Conservation (phyloP, 441 rosid species). For the Macaranga tanarius region DNA sequence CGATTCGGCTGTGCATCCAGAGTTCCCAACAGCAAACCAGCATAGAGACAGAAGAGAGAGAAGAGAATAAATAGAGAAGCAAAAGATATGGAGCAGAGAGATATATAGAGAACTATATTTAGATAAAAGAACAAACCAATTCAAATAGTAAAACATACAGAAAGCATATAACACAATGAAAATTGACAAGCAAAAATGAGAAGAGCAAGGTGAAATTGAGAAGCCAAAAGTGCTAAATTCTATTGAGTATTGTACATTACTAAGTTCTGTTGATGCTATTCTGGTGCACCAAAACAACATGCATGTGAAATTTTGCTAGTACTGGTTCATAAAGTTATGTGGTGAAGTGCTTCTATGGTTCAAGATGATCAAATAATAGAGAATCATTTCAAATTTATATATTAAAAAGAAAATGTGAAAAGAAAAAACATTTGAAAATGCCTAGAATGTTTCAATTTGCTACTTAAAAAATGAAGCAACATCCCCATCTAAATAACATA, state of each 20-base stretch:
- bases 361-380: not conserved
- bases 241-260: not conserved
- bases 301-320: constrained; percentile 12
- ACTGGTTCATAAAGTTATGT: not conserved
- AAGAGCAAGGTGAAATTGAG: constrained; percentile 8
- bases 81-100: constrained; percentile 43
- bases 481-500: not conserved
- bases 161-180: constrained; percentile 1
- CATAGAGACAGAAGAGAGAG: constrained; percentile 60
- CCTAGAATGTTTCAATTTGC: not conserved
- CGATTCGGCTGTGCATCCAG: constrained; percentile 93
- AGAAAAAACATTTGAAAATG: not conserved
- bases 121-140: constrained; percentile 32
- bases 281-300: not conserved
- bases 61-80: constrained; percentile 52
- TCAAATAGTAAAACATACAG: constrained; percentile 25
- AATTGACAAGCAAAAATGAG: constrained; percentile 4
- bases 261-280: not conserved
- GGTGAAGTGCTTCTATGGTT: not conserved
- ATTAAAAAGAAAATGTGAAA: not conserved
- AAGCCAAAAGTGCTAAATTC: not conserved
- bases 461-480: not conserved
- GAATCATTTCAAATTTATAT: not conserved
- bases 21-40: constrained; percentile 59
- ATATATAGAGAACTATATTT: constrained; percentile 24